Evolutionary conservation across 805 yeast species (phyloP).

Genomic region (Sugiyamaella boreocaroliniensis): DNA sequence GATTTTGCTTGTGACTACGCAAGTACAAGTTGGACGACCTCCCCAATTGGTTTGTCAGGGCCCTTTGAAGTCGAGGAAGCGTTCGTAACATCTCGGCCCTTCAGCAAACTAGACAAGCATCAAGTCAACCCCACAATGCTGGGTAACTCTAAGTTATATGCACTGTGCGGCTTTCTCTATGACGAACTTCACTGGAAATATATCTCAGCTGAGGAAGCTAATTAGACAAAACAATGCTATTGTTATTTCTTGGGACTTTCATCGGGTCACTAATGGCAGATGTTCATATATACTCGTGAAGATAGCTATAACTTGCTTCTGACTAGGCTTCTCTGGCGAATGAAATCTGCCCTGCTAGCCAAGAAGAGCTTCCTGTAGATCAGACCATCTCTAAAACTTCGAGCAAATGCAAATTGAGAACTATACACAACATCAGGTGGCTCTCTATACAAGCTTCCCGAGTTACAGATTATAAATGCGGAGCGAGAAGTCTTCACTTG

Average conservation of each 20-base stretch:
- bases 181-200: too few relatives aligned
- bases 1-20: slow-evolving; percentile 25
- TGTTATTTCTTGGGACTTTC: too few relatives aligned
- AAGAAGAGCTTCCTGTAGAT: too few relatives aligned
- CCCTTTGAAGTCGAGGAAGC: slow-evolving; percentile 1
- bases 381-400: background rate
- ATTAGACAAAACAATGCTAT: too few relatives aligned
- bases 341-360: too few relatives aligned
- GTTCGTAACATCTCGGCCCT: slow-evolving; percentile 3
- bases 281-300: background rate
- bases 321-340: too few relatives aligned
- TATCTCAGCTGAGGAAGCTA: too few relatives aligned
- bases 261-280: too few relatives aligned
- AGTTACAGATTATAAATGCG: slow-evolving; percentile 29
- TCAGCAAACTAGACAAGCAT: too few relatives aligned
- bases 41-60: slow-evolving; percentile 14
- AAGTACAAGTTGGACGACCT: slow-evolving; percentile 24
- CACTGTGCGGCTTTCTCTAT: too few relatives aligned
- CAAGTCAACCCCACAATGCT: background rate
- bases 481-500: slow-evolving; percentile 60
- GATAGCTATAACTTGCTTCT: background rate
- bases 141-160: background rate
- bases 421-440: background rate
- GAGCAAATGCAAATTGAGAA: background rate
- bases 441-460: background rate